Evolutionary conservation across 2,329 filamentous ascomycete genomes (phyloP).

Genomic region (Herpotrichia juniperi): DNA sequence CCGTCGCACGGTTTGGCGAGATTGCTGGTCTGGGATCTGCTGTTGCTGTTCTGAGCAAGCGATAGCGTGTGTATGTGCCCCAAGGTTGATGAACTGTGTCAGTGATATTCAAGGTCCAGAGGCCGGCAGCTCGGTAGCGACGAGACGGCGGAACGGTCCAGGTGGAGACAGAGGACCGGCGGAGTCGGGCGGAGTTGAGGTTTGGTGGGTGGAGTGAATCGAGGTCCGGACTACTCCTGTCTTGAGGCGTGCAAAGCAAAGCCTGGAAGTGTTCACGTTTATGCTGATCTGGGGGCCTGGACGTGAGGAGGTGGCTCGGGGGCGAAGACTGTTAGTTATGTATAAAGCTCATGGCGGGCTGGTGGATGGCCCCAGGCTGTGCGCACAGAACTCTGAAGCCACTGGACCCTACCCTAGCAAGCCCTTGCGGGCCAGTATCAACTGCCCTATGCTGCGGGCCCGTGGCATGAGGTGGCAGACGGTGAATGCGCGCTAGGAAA

Average conservation of each 20-base stretch:
- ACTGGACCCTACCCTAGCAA: slow-evolving; percentile 26
- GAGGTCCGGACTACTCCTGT: not conserved
- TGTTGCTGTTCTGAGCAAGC: slow-evolving; percentile 24
- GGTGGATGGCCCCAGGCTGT: slow-evolving; percentile 35
- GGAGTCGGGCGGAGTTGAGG: not conserved
- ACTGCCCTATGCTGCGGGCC: slow-evolving; percentile 37
- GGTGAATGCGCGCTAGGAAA: slow-evolving; percentile 46
- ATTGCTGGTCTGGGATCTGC: slow-evolving; percentile 30
- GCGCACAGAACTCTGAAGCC: slow-evolving; percentile 34
- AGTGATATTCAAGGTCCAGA: slow-evolving; percentile 18
- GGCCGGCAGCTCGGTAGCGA: slow-evolving; percentile 35
- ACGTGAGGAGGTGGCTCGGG: slow-evolving; percentile 30
- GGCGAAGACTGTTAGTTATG: slow-evolving; percentile 48
- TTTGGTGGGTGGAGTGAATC: not conserved
- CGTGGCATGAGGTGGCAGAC: slow-evolving; percentile 42
- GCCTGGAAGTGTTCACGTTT: slow-evolving; percentile 27
- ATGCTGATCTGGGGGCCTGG: slow-evolving; percentile 43
- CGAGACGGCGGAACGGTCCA: slow-evolving; percentile 11
- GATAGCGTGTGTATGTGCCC: slow-evolving; percentile 26
- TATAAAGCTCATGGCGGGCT: slow-evolving; percentile 32
- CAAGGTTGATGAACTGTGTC: slow-evolving; percentile 16
- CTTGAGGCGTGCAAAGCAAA: slow-evolving; percentile 1
- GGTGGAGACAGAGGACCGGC: slow-evolving; percentile 5
- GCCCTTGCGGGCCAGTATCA: slow-evolving; percentile 30
- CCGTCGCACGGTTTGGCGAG: slow-evolving; percentile 39